phyloP scores from a whole-genome alignment of 2,329 filamentous ascomycete species.

The Paradendryphiella salina region DNA sequence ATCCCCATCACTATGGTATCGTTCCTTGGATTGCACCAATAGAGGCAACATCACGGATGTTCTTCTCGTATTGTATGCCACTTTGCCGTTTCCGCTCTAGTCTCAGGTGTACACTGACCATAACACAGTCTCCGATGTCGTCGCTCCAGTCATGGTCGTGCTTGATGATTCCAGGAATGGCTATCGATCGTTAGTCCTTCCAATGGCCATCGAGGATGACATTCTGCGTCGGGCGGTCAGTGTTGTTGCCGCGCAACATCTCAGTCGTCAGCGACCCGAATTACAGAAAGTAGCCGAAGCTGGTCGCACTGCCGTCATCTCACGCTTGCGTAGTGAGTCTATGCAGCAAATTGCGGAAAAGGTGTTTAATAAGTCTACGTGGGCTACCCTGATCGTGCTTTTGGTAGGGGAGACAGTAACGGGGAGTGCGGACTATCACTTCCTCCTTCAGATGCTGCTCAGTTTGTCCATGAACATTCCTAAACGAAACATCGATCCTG shows the following conservation, averaged over 20 bases:
- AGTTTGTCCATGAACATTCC: constrained; percentile 26
- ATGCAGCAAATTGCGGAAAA: constrained; percentile 28
- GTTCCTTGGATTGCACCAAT: constrained; percentile 33
- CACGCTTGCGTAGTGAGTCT: constrained; percentile 42
- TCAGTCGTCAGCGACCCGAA: constrained; percentile 39
- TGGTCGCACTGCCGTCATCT: constrained; percentile 45
- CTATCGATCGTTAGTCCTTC: constrained; percentile 48
- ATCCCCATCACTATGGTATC: constrained; percentile 2
- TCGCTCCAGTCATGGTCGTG: constrained; percentile 50
- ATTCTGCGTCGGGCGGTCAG: constrained; percentile 45
- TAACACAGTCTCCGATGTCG: constrained; percentile 40
- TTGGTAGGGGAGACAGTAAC: constrained; percentile 51
- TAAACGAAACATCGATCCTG: neutral
- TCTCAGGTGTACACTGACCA: neutral
- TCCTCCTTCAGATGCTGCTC: constrained; percentile 46
- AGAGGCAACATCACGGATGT: constrained; percentile 37
- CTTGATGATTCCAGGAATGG: constrained; percentile 46
- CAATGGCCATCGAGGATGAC: constrained; percentile 47
- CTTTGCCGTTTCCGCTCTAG: neutral
- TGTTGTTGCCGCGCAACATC: constrained; percentile 49
- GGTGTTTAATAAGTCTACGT: constrained; percentile 46
- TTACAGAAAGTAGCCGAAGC: constrained; percentile 41
- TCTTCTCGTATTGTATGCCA: constrained; percentile 45
- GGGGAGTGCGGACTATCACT: constrained; percentile 46
- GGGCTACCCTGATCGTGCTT: constrained; percentile 47